Evolutionary conservation across 768 basidiomycete genomes (phyloP).

Genomic region (Chiua virens): DNA sequence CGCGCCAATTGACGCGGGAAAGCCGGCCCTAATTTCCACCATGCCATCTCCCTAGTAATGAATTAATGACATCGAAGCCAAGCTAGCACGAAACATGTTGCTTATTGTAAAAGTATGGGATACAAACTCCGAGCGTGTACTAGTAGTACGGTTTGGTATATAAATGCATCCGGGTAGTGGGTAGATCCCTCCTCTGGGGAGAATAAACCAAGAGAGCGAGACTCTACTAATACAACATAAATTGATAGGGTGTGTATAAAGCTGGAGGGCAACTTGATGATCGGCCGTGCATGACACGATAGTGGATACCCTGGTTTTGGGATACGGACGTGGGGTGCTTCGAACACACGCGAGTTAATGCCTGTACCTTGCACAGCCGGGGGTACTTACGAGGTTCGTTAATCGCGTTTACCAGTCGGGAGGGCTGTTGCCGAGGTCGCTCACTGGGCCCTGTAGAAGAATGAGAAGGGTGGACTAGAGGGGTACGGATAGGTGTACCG

Average conservation of each 20-base stretch:
- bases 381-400: slow-evolving; percentile 12
- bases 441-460: slow-evolving; percentile 18
- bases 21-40: slow-evolving; percentile 34
- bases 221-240: slow-evolving; percentile 8
- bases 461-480: slow-evolving; percentile 1
- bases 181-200: slow-evolving; percentile 3
- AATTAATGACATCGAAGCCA: no score
- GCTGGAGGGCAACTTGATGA: neutral
- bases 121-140: slow-evolving; percentile 4
- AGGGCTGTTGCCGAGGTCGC: slow-evolving; percentile 8
- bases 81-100: neutral
- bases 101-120: neutral
- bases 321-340: neutral
- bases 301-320: slow-evolving; percentile 12
- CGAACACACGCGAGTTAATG: neutral
- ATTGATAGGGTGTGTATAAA: slow-evolving; percentile 5
- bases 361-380: neutral
- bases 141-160: slow-evolving; percentile 8
- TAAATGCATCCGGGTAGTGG: slow-evolving; percentile 6
- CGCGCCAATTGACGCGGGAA: slow-evolving; percentile 22
- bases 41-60: no score
- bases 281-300: neutral
- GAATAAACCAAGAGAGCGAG: slow-evolving; percentile 2
- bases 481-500: slow-evolving; percentile 9
- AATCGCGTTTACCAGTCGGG: slow-evolving; percentile 27